Base-by-base conservation (phyloP, 1,284 basidiomycete species). In the Trametes versicolor region DNA sequence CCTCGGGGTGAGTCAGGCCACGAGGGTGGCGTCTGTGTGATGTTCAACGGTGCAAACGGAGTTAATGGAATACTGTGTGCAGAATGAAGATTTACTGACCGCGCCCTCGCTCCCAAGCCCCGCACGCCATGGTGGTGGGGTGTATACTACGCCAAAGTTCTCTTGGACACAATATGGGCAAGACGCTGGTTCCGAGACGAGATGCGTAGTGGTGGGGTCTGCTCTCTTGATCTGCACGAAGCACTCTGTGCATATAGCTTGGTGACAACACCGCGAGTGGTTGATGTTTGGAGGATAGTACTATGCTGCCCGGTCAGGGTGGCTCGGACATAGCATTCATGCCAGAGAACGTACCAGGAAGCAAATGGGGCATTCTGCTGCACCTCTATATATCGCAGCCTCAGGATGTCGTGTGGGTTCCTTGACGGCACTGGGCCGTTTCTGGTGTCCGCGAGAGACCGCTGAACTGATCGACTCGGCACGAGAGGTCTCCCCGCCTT, bases 331-430 rank as follows among this genome's bases (percentile, higher is more conserved):
- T 57, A 55, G 34, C 60, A n/a, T 15, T 29, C 25, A 60, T 51
- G 58, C 67, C 52, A 47, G 68, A 57, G 67, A 61, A 89, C 95
- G 77, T 72, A 98, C 97, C 77, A 99, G 84, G 81, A 99, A 99
- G 80, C 97, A 99, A 72, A 99, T 99, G n/a, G 97, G 97, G 82
- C 97, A 99, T 78, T 99, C 98, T 45, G 92, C 83, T n/a, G 96
- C 94, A 49, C 89, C 89, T 69, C 88, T 83, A 80, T 98, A 98
- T 52, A 95, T 83, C 66, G 88, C 86, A 51, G 89, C 91, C 76
- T 96, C 95, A 52, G 87, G 84, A 72, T 80, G 85, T 61, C 84
- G 82, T 0, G 73, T 71, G 9, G 84, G 83, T 58, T 94, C 92
- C 77, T 90, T 86, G 57, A 74, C 73, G 36, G 76, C 64, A 70